These are phyloP conservation scores for Creolimax fragrantissima DNA, from an alignment of 78 protist genomes.

Conservation along the genomic window DNA sequence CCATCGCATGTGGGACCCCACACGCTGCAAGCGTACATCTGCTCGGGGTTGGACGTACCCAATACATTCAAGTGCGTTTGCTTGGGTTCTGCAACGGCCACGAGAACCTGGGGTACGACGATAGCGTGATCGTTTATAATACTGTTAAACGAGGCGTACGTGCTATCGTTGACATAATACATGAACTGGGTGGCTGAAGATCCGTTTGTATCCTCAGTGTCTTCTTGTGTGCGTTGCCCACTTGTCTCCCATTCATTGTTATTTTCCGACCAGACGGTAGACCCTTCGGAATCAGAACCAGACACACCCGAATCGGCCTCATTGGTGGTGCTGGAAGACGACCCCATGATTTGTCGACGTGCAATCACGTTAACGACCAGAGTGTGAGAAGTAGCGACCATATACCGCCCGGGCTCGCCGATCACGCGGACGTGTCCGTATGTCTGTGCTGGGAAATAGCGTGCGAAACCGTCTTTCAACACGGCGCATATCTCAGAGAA, in stretches of 20 bases:
- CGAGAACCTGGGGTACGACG: not conserved
- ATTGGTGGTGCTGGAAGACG: not conserved
- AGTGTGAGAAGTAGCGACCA: constrained; percentile 54
- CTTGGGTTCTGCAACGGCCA: not conserved
- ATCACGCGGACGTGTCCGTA: constrained; percentile 57
- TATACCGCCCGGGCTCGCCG: constrained; percentile 95
- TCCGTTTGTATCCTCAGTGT: not conserved
- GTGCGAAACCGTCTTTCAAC: constrained; percentile 24
- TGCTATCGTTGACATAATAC: constrained; percentile 63
- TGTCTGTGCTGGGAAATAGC: constrained; percentile 47
- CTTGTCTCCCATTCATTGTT: constrained; percentile 3
- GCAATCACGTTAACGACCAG: constrained; percentile 71
- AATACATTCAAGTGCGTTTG: not conserved
- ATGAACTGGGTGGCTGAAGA: not conserved
- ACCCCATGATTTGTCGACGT: constrained; percentile 25
- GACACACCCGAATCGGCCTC: not conserved
- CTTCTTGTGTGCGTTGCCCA: not conserved
- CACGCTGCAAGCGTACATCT: constrained; percentile 37
- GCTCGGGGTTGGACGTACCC: not conserved
- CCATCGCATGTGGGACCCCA: constrained; percentile 98
- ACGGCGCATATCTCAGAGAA: constrained; percentile 51
- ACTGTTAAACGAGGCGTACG: constrained; percentile 89
- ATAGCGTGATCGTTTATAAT: constrained; percentile 33
- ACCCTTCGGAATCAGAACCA: not conserved
- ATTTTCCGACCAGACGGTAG: not conserved